phyloP scores from a whole-genome alignment of 2,329 filamentous ascomycete genomes.

The Sporothrix pseudoabietina region DNA sequence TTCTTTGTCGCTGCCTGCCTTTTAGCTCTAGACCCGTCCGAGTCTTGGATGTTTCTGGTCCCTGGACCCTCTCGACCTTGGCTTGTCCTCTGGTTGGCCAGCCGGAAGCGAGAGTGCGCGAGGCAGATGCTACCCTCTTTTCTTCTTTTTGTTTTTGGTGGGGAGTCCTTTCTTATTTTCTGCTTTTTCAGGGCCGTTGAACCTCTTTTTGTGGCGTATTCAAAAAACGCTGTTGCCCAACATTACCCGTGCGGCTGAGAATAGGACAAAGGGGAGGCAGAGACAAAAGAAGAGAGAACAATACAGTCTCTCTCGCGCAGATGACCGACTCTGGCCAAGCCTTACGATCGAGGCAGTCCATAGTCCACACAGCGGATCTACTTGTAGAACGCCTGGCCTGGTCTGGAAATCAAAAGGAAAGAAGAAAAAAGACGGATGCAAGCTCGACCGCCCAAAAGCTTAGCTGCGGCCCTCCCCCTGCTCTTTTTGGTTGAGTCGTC shows the following conservation, averaged over 20 bases:
- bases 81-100: slow-evolving; percentile 12
- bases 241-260: slow-evolving; percentile 7
- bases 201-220: neutral
- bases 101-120: slow-evolving; percentile 22
- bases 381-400: neutral
- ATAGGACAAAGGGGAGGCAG: neutral
- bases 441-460: slow-evolving; percentile 3
- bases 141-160: neutral
- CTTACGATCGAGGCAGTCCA: neutral
- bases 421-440: neutral
- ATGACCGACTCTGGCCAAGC: neutral
- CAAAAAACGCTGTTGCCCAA: neutral
- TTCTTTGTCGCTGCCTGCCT: neutral
- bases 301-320: neutral
- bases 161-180: no score
- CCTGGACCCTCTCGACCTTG: neutral
- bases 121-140: slow-evolving; percentile 15
- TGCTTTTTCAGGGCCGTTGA: neutral
- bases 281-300: neutral
- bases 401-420: neutral
- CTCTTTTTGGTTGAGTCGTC: neutral
- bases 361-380: neutral
- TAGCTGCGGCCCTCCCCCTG: slow-evolving; percentile 9
- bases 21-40: slow-evolving; percentile 3
- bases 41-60: neutral